Evolutionary conservation across 73 alveolate species (phyloP).

Genomic region (Tetrahymena malaccensis): DNA sequence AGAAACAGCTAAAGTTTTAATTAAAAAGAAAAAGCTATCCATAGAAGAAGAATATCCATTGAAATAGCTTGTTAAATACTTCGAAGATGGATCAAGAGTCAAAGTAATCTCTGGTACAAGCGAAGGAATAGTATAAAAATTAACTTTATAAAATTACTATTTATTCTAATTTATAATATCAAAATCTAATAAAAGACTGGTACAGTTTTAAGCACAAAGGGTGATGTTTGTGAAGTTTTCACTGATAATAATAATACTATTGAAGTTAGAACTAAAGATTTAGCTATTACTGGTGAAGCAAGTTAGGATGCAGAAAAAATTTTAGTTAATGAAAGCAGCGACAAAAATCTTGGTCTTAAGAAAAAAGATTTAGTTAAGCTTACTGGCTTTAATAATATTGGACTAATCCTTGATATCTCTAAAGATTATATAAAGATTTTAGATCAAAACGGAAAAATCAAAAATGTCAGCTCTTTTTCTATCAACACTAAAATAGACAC

Average conservation of each 20-base stretch:
- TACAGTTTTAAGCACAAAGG: not conserved
- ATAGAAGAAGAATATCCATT: not conserved
- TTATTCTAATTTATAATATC: not conserved
- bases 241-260: not conserved
- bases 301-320: not conserved
- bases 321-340: not conserved
- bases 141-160: not conserved
- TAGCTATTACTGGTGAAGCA: not conserved
- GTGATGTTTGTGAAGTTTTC: not conserved
- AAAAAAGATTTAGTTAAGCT: not conserved
- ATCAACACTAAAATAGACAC: not conserved
- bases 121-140: not conserved
- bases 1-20: not conserved
- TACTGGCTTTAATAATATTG: not conserved
- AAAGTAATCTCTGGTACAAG: not conserved
- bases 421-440: not conserved
- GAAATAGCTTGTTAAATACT: not conserved
- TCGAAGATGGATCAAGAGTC: not conserved
- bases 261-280: not conserved
- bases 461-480: not conserved
- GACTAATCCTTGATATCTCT: not conserved
- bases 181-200: not conserved
- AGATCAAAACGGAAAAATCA: not conserved
- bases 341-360: not conserved
- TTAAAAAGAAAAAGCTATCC: not conserved